Evolutionary conservation across 371 early-diverging fungal genomes (phyloP).

Genomic region (Apophysomyces trapeziformis): DNA sequence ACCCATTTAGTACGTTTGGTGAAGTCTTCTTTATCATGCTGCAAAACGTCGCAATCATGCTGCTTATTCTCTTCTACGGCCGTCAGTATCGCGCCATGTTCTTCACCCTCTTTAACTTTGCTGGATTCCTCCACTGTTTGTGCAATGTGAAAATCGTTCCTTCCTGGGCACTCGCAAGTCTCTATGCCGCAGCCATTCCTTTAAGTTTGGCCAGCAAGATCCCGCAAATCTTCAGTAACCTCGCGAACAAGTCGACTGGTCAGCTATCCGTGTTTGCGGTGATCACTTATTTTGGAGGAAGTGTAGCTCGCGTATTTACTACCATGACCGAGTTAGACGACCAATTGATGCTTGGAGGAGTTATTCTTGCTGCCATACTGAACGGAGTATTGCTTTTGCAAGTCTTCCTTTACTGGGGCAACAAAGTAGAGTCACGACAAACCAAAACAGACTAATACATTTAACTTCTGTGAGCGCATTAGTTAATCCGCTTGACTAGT

Average conservation of each 20-base stretch:
- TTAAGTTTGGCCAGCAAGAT: conserved; percentile 78
- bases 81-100: conserved; percentile 40
- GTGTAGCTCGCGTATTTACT: conserved; percentile 88
- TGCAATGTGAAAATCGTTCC: conserved; percentile 34
- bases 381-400: conserved; percentile 85
- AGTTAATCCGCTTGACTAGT: background rate
- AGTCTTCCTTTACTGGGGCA: conserved; percentile 79
- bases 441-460: background rate
- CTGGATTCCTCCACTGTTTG: conserved; percentile 49
- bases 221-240: conserved; percentile 88
- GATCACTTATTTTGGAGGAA: conserved; percentile 83
- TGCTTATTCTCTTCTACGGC: conserved; percentile 71
- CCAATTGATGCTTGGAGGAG: conserved; percentile 70
- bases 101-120: conserved; percentile 31
- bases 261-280: conserved; percentile 89
- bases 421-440: background rate
- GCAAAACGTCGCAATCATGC: conserved; percentile 80
- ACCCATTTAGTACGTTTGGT: conserved; percentile 92
- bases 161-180: conserved; percentile 50
- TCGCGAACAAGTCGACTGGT: conserved; percentile 81
- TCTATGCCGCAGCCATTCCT: conserved; percentile 85
- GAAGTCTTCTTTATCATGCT: conserved; percentile 79
- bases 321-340: conserved; percentile 90
- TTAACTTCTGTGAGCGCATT: background rate
- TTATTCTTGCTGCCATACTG: conserved; percentile 69